Percentiles rank a stretch among this genome's conserved stretches.
phyloP scores from a whole-genome alignment of 1,139 yeast species.

The Pichia sp. region DNA sequence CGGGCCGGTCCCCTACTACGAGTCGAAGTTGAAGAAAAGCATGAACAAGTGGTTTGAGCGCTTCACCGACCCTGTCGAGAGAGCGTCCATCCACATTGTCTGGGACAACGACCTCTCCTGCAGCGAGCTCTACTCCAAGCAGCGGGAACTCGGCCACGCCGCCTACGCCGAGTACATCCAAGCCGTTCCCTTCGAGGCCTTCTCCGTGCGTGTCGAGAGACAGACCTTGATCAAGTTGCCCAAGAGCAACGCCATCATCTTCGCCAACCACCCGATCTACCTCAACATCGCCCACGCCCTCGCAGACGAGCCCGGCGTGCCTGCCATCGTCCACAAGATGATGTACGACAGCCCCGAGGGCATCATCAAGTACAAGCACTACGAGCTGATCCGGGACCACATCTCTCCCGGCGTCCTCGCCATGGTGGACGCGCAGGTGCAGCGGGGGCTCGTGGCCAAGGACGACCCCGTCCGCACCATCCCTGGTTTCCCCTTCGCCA shows the following conservation, averaged over 20 bases:
- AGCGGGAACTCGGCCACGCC: slow-evolving; percentile 21
- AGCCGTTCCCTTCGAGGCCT: slow-evolving; percentile 39
- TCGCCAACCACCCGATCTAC: slow-evolving; percentile 62
- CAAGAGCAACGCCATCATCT: slow-evolving; percentile 44
- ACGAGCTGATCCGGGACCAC: slow-evolving; percentile 50
- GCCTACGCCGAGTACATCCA: slow-evolving; percentile 26
- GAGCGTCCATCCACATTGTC: slow-evolving; percentile 50
- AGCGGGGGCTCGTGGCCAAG: slow-evolving; percentile 44
- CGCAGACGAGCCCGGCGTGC: slow-evolving; percentile 66
- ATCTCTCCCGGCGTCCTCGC: slow-evolving; percentile 49
- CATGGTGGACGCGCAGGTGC: slow-evolving; percentile 51
- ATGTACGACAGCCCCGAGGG: slow-evolving; percentile 58
- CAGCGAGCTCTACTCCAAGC: slow-evolving; percentile 39
- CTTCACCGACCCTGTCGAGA: slow-evolving; percentile 45
- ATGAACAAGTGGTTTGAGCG: slow-evolving; percentile 52
- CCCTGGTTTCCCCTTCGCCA: slow-evolving; percentile 56
- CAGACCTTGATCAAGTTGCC: slow-evolving; percentile 49
- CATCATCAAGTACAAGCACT: slow-evolving; percentile 56
- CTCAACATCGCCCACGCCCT: slow-evolving; percentile 53
- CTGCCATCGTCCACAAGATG: slow-evolving; percentile 53
- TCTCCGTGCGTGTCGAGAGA: slow-evolving; percentile 57
- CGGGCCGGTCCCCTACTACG: slow-evolving; percentile 46
- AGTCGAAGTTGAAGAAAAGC: slow-evolving; percentile 43
- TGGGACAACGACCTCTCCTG: slow-evolving; percentile 49
- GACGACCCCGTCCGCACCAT: slow-evolving; percentile 37